Evolutionary conservation across 2,329 filamentous ascomycete genomes (phyloP).

Genomic region (Beauveria medogensis): DNA sequence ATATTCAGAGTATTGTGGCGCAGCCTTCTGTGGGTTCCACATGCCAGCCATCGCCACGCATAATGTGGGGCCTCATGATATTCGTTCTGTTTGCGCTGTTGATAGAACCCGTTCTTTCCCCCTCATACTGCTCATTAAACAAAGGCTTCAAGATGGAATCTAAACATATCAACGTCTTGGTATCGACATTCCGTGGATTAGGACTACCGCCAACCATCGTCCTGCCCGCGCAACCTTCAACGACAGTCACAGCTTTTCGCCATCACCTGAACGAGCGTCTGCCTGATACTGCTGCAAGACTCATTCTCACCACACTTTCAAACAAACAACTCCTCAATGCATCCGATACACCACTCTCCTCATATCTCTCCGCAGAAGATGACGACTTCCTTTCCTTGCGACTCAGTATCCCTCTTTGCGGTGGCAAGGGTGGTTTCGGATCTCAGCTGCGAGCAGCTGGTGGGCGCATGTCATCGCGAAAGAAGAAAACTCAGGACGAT

Average conservation of each 20-base stretch:
- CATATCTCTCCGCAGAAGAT: constrained; percentile 46
- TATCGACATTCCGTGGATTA: constrained; percentile 77
- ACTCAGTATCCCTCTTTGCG: constrained; percentile 69
- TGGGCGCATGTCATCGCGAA: constrained; percentile 94
- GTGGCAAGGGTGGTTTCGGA: constrained; percentile 96
- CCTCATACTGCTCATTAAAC: background rate
- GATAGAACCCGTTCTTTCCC: background rate
- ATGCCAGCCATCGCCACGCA: background rate
- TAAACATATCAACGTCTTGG: constrained; percentile 65
- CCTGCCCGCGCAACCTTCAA: constrained; percentile 59
- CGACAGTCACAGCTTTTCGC: constrained; percentile 60
- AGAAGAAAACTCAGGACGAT: constrained; percentile 77
- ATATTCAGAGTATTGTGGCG: background rate
- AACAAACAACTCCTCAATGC: constrained; percentile 59
- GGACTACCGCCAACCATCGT: constrained; percentile 75
- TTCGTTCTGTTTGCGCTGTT: background rate
- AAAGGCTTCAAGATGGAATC: constrained; percentile 40
- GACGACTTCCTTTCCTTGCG: constrained; percentile 76
- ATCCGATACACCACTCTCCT: constrained; percentile 48
- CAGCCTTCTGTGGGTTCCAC: background rate
- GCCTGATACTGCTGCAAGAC: constrained; percentile 47
- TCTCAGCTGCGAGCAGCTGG: constrained; percentile 94
- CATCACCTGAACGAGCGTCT: constrained; percentile 53
- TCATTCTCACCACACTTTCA: constrained; percentile 74
- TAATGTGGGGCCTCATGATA: background rate